These are phyloP conservation scores for Boletus sp. DNA, from an alignment of 1,284 basidiomycete species.

Conservation along the genomic window DNA sequence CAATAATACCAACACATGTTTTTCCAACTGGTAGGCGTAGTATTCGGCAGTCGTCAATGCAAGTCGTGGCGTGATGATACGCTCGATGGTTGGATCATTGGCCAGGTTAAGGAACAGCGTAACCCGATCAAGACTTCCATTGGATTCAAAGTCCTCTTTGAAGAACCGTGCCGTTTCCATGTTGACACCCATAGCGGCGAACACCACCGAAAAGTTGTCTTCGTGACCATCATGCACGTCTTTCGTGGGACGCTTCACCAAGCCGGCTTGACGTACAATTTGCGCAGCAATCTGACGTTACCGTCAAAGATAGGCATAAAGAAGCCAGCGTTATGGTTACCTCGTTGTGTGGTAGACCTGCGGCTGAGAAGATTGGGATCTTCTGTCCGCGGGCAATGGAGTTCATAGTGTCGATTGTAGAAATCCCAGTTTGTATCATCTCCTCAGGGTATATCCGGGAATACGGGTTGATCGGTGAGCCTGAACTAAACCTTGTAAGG, in stretches of 20 bases:
- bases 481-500: conserved; percentile 43
- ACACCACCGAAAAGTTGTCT: conserved; percentile 99
- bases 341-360: conserved; percentile 98
- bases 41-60: conserved; percentile 99
- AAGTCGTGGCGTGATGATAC: conserved; percentile 98
- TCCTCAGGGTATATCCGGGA: conserved; percentile 99
- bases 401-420: conserved; percentile 98
- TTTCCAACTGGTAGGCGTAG: conserved; percentile 99
- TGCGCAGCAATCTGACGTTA: conserved; percentile 89
- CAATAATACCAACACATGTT: conserved; percentile 98
- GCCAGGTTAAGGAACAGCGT: conserved; percentile 99
- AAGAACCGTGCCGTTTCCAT: conserved; percentile 99
- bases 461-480: conserved; percentile 98
- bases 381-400: conserved; percentile 99
- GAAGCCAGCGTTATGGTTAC: conserved; percentile 41
- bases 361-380: conserved; percentile 99
- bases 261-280: conserved; percentile 98
- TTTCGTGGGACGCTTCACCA: conserved; percentile 94
- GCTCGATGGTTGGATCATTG: conserved; percentile 99
- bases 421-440: conserved; percentile 99
- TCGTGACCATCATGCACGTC: conserved; percentile 98
- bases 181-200: conserved; percentile 99
- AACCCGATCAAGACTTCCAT: conserved; percentile 95
- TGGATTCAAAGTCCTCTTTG: conserved; percentile 99
- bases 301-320: conserved; percentile 21